Base-by-base conservation (phyloP, 208 protist genomes). In the Acanthamoeba royreba region DNA sequence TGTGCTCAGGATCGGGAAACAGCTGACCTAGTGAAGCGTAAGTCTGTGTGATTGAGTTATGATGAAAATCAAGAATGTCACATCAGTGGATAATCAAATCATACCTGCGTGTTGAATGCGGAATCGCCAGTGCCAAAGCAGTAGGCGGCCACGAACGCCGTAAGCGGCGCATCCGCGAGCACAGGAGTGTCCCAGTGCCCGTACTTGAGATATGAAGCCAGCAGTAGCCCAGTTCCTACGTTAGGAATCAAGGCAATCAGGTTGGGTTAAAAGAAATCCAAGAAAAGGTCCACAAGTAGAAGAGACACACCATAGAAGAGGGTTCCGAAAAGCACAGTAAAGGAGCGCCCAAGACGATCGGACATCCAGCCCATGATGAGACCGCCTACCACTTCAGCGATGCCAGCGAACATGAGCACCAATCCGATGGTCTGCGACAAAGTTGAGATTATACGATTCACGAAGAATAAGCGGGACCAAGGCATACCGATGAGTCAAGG, bases 51-150 rank as follows among this genome's bases (percentile, higher is more conserved):
- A 46, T 5, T 28, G 63, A 79, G 55, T 40, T 35, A n/a, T 79
- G 58, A 25, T 8, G 5, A 22, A 77, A 22, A 7, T 13, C 25
- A 58, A 58, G 52, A 25, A 58, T 13, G 19, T 4, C 58, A n/a
- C 9, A 31, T 28, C 58, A 7, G 25, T 17, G 49, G 49, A 5
- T 5, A 15, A 25, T 28, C 63, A 15, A 49, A 43, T 5, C 17
- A 43, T 8, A 88, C 49, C 58, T 93, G 92, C 0, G 92, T 94
- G 43, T 94, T 88, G 58, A 94, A 94, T 22, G 40, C 63, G 5
- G 63, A 46, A 45, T 94, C 92, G 46, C 81, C 81, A 17, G 81
- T 35, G 31, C 92, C 92, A 25, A 94, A 89, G 40, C 49, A 92
- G 49, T 63, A 66, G 35, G 55, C 58, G 9, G 86, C 86, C 7